These are phyloP conservation scores for Suhomyces sp. DNA, from an alignment of 805 yeast species.

Conservation along the genomic window DNA sequence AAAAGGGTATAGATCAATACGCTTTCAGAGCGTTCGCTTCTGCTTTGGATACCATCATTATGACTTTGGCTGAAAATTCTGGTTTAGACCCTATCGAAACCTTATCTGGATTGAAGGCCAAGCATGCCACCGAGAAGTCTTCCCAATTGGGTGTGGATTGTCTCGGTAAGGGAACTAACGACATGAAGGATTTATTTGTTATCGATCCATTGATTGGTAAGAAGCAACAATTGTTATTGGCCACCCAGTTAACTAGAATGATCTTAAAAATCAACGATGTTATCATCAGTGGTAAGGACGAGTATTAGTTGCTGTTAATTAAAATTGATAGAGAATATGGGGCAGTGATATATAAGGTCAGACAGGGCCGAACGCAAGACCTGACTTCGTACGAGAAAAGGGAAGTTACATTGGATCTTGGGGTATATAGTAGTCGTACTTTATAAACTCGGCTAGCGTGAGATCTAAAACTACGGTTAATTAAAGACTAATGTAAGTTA, in stretches of 20 bases:
- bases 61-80: conserved; percentile 95
- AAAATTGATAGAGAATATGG: too few relatives aligned
- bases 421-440: too few relatives aligned
- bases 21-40: conserved; percentile 93
- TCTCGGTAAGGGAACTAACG: conserved; percentile 80
- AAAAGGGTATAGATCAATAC: conserved; percentile 94
- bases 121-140: conserved; percentile 72
- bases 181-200: conserved; percentile 92
- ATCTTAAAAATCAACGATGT: conserved; percentile 95
- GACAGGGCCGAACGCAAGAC: too few relatives aligned
- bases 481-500: too few relatives aligned
- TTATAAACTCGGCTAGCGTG: too few relatives aligned
- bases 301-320: too few relatives aligned
- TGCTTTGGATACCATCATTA: conserved; percentile 89
- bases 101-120: conserved; percentile 76
- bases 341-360: too few relatives aligned
- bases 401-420: too few relatives aligned
- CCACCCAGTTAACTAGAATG: conserved; percentile 98
- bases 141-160: conserved; percentile 90
- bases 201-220: conserved; percentile 97
- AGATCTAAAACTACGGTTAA: too few relatives aligned
- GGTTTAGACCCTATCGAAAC: conserved; percentile 94
- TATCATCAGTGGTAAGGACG: conserved; percentile 84
- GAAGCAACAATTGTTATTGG: conserved; percentile 91
- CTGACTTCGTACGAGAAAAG: too few relatives aligned